Evolutionary conservation across 2,329 filamentous ascomycete genomes (phyloP).

Genomic region (Pseudodiploospora longispora): DNA sequence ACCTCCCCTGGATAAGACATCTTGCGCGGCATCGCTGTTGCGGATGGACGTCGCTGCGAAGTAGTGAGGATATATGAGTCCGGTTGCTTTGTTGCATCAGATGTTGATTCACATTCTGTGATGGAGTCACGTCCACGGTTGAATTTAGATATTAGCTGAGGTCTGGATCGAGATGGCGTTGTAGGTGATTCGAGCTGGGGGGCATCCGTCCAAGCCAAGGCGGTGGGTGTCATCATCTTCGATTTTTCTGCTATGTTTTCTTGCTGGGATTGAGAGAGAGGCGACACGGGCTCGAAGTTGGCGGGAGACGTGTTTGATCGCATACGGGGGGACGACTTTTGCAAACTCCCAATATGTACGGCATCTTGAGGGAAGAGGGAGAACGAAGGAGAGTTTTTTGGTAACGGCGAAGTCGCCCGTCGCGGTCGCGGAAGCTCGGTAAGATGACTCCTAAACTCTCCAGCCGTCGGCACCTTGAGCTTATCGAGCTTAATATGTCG

Average conservation of each 20-base stretch:
- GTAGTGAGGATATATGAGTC: too few relatives aligned
- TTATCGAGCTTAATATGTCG: conserved; percentile 52
- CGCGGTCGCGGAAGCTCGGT: conserved; percentile 28
- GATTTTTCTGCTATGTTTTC: too few relatives aligned
- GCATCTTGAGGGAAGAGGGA: conserved; percentile 36
- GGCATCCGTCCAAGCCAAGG: not conserved
- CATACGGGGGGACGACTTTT: conserved; percentile 29
- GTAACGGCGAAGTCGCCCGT: conserved; percentile 42
- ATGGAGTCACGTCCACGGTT: conserved; percentile 2
- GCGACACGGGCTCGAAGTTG: conserved; percentile 16
- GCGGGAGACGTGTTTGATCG: conserved; percentile 51
- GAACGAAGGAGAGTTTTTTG: conserved; percentile 34
- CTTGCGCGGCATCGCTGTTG: too few relatives aligned
- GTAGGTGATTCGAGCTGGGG: not conserved
- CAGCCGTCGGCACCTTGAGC: conserved; percentile 34
- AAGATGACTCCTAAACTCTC: not conserved
- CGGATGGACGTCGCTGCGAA: too few relatives aligned
- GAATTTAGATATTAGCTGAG: conserved; percentile 14
- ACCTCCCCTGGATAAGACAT: too few relatives aligned
- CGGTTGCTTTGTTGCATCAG: too few relatives aligned
- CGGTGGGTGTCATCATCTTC: too few relatives aligned
- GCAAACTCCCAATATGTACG: conserved; percentile 15
- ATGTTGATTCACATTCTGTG: not conserved
- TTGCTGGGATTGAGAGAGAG: too few relatives aligned
- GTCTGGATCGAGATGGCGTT: not conserved